A percentile compares a stretch with the other conserved stretches of the same genome.
Evolutionary conservation across 1,284 basidiomycete species (phyloP).

Genomic region (Malassezia brasiliensis): DNA sequence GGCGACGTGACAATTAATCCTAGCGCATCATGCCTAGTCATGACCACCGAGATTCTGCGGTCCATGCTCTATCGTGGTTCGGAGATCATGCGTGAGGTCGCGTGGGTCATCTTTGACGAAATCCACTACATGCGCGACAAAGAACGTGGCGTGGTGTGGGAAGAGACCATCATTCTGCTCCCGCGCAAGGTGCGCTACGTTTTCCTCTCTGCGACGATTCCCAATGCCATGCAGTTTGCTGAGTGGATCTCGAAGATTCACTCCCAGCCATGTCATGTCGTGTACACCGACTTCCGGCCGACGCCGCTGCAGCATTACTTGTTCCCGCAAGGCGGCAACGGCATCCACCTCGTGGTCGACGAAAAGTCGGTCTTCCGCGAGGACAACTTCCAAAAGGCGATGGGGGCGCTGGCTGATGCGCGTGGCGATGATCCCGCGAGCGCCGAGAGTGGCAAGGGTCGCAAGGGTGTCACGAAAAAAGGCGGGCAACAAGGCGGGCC

Average conservation of each 20-base stretch:
- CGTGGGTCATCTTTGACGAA: constrained; percentile 99
- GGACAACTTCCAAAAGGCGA: constrained; percentile 94
- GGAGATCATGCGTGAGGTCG: constrained; percentile 98
- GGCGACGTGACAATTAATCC: constrained; percentile 99
- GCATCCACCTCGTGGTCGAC: constrained; percentile 94
- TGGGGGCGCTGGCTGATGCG: constrained; percentile 74
- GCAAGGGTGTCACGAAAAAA: constrained; percentile 66
- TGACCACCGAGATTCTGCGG: constrained; percentile 98
- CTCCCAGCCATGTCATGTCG: constrained; percentile 95
- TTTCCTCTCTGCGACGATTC: constrained; percentile 98
- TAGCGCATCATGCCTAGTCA: constrained; percentile 88
- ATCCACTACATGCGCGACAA: constrained; percentile 99
- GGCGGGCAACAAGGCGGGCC: constrained; percentile 86
- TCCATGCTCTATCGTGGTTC: constrained; percentile 98
- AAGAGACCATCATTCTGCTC: constrained; percentile 85
- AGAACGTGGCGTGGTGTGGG: constrained; percentile 58
- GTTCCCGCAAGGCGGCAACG: constrained; percentile 90
- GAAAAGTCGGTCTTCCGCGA: constrained; percentile 93
- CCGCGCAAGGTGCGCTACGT: constrained; percentile 94
- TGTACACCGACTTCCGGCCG: constrained; percentile 97
- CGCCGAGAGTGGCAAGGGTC: constrained; percentile 57
- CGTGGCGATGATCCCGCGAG: constrained; percentile 85
- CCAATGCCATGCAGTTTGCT: constrained; percentile 98
- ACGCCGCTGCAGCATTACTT: constrained; percentile 97
- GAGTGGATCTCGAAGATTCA: constrained; percentile 98